These are phyloP conservation scores for Passalora sequoiae DNA, from an alignment of 2,329 filamentous ascomycete genomes.

Conservation along the genomic window DNA sequence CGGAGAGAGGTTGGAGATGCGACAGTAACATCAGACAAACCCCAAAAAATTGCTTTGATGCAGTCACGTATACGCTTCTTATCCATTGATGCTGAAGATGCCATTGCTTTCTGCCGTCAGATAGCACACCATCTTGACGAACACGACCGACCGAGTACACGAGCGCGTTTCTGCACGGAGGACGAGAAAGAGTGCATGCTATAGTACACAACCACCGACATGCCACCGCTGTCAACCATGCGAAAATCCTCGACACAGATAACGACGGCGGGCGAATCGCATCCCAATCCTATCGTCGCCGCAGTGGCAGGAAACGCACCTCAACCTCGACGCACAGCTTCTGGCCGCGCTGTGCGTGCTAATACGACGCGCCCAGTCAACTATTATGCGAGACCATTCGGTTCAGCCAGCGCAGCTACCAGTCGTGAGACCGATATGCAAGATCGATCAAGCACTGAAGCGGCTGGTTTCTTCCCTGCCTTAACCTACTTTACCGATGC, in stretches of 20 bases:
- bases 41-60: too few species aligned
- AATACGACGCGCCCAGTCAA: constrained; percentile 45
- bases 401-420: constrained; percentile 35
- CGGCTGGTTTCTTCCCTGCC: constrained; percentile 57
- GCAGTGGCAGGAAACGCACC: constrained; percentile 9
- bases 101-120: too few species aligned
- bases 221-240: constrained; percentile 21
- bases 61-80: not conserved
- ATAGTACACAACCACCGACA: constrained; percentile 6
- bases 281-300: constrained; percentile 4
- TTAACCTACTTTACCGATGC: constrained; percentile 80
- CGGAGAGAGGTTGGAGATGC: too few species aligned
- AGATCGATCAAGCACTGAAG: constrained; percentile 22
- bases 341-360: constrained; percentile 44
- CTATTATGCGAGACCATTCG: constrained; percentile 49
- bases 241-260: constrained; percentile 20
- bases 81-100: not conserved
- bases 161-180: not conserved
- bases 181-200: not conserved
- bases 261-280: constrained; percentile 6
- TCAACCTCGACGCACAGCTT: constrained; percentile 31
- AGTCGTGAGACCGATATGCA: constrained; percentile 25
- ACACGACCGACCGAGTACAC: not conserved
- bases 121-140: not conserved
- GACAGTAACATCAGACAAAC: too few species aligned